These are phyloP conservation scores for Metschnikowia similis DNA, from an alignment of 805 yeast species.

Conservation along the genomic window DNA sequence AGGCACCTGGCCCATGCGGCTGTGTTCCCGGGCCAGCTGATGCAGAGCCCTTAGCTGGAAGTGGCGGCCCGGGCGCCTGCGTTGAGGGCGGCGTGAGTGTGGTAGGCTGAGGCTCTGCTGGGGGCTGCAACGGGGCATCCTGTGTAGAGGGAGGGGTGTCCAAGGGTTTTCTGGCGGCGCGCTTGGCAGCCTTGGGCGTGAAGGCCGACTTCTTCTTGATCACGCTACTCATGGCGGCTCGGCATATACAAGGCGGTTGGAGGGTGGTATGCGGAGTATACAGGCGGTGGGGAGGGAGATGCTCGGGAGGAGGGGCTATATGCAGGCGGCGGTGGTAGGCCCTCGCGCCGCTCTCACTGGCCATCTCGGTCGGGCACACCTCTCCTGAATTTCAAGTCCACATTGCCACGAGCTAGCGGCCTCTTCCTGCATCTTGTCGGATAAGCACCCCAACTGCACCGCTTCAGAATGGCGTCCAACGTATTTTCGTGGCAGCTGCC, in stretches of 20 bases:
- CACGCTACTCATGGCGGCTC: conserved; percentile 40
- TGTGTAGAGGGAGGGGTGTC: conserved; percentile 19
- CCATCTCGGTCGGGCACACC: too few relatives aligned
- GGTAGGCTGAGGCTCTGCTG: background rate
- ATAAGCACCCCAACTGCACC: too few relatives aligned
- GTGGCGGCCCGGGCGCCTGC: conserved; percentile 1
- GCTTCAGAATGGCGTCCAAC: background rate
- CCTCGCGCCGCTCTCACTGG: background rate
- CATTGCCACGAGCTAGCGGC: too few relatives aligned
- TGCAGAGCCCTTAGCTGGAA: background rate
- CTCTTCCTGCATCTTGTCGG: too few relatives aligned
- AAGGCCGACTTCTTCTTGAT: conserved; percentile 55
- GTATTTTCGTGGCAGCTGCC: conserved; percentile 19
- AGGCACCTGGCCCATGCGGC: background rate
- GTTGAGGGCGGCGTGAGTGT: background rate
- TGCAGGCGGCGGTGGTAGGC: background rate
- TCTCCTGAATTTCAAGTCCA: too few relatives aligned
- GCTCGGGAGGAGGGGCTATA: background rate
- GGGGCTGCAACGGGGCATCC: background rate
- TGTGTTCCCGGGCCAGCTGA: background rate
- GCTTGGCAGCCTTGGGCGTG: conserved; percentile 49
- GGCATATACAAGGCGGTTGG: background rate
- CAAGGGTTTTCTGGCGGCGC: conserved; percentile 17
- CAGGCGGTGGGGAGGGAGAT: background rate
- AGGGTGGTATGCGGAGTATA: background rate